Evolutionary conservation across 306 rosid species (phyloP).

Genomic region (Castanea sativa): DNA sequence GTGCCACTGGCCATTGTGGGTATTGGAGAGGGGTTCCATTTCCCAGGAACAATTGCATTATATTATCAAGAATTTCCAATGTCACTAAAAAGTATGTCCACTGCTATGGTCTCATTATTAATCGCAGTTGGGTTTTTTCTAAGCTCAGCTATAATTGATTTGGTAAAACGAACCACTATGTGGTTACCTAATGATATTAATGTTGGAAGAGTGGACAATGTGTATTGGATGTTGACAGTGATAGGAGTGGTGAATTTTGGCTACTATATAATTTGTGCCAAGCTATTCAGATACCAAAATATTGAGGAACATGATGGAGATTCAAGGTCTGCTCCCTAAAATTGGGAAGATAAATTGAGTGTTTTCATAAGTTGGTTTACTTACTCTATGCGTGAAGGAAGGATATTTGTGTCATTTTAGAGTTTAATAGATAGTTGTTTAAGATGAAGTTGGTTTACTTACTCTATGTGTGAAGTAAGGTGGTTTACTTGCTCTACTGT

Average conservation of each 20-base stretch:
- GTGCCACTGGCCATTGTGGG: not conserved
- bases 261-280: constrained; percentile 27
- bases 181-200: constrained; percentile 32
- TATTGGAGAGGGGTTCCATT: constrained; percentile 22
- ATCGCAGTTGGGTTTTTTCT: constrained; percentile 28
- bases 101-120: constrained; percentile 29
- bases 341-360: too few species aligned
- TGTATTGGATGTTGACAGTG: constrained; percentile 21
- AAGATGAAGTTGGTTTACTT: too few species aligned
- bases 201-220: constrained; percentile 22
- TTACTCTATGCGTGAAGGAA: too few species aligned
- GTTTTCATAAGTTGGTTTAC: too few species aligned
- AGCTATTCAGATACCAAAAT: constrained; percentile 8
- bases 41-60: constrained; percentile 23
- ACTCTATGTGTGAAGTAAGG: too few species aligned
- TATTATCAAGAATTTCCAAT: constrained; percentile 25
- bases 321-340: not conserved
- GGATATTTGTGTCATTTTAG: too few species aligned
- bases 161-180: not conserved
- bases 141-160: constrained; percentile 14
- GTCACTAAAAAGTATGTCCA: constrained; percentile 27
- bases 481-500: too few species aligned
- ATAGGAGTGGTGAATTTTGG: constrained; percentile 20
- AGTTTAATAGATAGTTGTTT: too few species aligned
- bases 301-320: not conserved